Evolutionary conservation across 2,329 filamentous ascomycete genomes (phyloP).

Genomic region (Chaetomium sp.): DNA sequence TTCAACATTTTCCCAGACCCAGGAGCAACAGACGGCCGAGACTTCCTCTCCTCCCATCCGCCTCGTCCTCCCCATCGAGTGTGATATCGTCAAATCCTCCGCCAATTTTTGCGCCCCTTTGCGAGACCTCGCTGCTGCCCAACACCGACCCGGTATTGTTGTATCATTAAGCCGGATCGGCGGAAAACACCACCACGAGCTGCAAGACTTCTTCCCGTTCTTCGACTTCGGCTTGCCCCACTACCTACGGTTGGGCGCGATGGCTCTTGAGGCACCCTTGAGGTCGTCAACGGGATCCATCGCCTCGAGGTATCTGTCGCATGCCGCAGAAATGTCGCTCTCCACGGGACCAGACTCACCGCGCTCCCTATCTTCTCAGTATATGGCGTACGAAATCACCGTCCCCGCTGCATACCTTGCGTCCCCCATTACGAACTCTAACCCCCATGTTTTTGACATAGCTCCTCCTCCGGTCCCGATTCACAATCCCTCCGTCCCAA

Average conservation of each 20-base stretch:
- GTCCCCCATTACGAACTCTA: no score
- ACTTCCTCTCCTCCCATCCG: no score
- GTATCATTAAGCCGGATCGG: background rate
- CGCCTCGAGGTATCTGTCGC: conserved; percentile 47
- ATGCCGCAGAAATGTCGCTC: conserved; percentile 46
- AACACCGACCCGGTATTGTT: background rate
- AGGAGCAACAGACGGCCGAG: no score
- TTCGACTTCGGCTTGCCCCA: conserved; percentile 4
- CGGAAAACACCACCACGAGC: background rate
- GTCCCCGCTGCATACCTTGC: no score
- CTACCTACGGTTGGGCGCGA: conserved; percentile 27
- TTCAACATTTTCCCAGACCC: background rate
- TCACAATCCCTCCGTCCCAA: conserved; percentile 46
- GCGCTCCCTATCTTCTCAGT: conserved; percentile 38
- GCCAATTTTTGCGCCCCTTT: background rate
- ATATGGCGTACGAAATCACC: conserved; percentile 42
- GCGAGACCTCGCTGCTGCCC: background rate
- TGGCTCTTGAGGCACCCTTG: conserved; percentile 58
- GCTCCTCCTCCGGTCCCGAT: conserved; percentile 39
- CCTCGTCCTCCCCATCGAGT: background rate
- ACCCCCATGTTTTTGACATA: conserved; percentile 19
- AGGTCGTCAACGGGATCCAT: conserved; percentile 55
- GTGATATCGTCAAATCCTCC: background rate
- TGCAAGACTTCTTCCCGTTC: background rate
- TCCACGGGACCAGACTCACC: conserved; percentile 46